A percentile compares a stretch with the other conserved stretches of the same genome.
These are phyloP conservation scores for Boletus tomentosulus DNA, from an alignment of 768 basidiomycete species.

Conservation along the genomic window DNA sequence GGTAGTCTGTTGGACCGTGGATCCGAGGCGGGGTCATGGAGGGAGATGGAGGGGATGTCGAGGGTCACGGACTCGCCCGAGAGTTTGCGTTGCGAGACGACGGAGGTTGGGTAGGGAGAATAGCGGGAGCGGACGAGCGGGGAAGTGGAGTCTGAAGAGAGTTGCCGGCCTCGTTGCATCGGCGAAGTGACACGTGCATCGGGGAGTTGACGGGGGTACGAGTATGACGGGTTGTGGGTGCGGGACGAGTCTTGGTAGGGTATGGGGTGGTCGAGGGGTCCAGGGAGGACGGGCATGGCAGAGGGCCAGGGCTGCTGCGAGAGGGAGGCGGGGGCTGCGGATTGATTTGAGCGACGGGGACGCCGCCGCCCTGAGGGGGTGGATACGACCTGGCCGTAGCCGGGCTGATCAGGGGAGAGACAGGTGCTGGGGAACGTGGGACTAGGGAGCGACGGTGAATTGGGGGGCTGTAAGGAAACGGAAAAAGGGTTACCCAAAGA, in stretches of 20 bases:
- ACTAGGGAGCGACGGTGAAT: slow-evolving; percentile 37
- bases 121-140: slow-evolving; percentile 33
- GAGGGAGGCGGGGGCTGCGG: slow-evolving; percentile 30
- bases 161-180: slow-evolving; percentile 29
- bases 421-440: slow-evolving; percentile 83
- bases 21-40: slow-evolving; percentile 30
- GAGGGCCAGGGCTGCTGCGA: slow-evolving; percentile 46
- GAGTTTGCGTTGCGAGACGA: slow-evolving; percentile 21
- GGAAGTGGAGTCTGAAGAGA: slow-evolving; percentile 24
- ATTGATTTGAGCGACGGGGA: slow-evolving; percentile 49
- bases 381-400: slow-evolving; percentile 80
- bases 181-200: slow-evolving; percentile 27
- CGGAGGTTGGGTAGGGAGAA: slow-evolving; percentile 42
- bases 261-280: slow-evolving; percentile 18
- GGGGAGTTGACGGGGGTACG: slow-evolving; percentile 30
- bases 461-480: background rate
- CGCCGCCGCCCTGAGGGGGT: slow-evolving; percentile 57
- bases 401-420: slow-evolving; percentile 79
- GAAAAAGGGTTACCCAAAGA: slow-evolving; percentile 65
- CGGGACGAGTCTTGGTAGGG: slow-evolving; percentile 25
- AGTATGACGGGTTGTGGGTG: slow-evolving; percentile 24
- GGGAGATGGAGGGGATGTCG: slow-evolving; percentile 34
- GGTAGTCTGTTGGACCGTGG: slow-evolving; percentile 21
- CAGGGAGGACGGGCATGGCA: slow-evolving; percentile 32
- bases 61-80: slow-evolving; percentile 29